Conservation (phyloP, 2,329 filamentous ascomycete genomes). For the Trichoderma endophyticum region DNA sequence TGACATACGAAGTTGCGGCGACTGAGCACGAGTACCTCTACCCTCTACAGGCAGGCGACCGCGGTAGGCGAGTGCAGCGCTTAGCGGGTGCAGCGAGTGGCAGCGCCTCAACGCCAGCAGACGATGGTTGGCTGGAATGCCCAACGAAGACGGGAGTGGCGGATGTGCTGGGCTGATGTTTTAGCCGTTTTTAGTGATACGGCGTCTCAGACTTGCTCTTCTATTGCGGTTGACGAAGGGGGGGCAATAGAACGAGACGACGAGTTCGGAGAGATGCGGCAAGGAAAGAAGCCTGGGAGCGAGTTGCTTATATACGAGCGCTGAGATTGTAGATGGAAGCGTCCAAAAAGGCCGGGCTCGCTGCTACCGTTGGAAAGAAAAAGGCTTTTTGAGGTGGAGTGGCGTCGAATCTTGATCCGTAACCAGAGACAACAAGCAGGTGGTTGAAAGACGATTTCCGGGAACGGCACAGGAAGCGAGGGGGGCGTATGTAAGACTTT, state of each 20-base stretch:
- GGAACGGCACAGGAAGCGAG: conserved; percentile 1
- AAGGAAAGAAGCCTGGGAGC: neutral
- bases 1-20: neutral
- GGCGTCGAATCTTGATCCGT: neutral
- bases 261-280: neutral
- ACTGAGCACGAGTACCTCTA: neutral
- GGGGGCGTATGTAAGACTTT: conserved; percentile 1
- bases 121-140: conserved; percentile 14
- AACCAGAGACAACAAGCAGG: neutral
- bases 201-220: neutral
- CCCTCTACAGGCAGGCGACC: neutral
- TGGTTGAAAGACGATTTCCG: conserved; percentile 14
- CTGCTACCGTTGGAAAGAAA: neutral
- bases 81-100: neutral
- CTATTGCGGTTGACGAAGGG: neutral
- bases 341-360: neutral
- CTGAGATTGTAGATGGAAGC: neutral
- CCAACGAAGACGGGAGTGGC: conserved; percentile 13
- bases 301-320: neutral
- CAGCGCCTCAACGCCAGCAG: neutral
- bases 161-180: conserved; percentile 9
- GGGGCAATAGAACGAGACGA: neutral
- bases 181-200: conserved; percentile 14
- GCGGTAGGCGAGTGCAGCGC: neutral
- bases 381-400: neutral